Base-by-base conservation (phyloP, 1,284 basidiomycete genomes). In the Singerocomus inundabilis region DNA sequence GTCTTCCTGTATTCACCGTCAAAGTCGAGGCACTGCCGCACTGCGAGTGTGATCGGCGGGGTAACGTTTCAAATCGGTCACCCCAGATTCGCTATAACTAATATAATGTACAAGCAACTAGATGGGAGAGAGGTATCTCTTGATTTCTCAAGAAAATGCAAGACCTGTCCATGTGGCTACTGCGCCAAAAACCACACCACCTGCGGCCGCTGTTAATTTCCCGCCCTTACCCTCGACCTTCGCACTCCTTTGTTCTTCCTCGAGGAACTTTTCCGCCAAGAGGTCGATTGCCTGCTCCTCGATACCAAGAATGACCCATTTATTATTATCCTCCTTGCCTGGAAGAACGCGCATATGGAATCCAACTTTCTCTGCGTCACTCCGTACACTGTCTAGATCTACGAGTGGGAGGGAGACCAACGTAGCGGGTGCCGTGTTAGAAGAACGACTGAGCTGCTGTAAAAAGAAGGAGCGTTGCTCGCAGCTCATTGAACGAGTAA, bases 391-490 rank as follows among this genome's bases (percentile, higher is more conserved):
- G 13, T 65, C 61, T 13, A 80, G 58, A 47, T 81, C 78, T 6
- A 61, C 66, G 44, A 68, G 66, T 10, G 73, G 70, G 24, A 83
- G 58, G 29, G 72, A 64, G 53, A 79, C 75, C 28, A 80, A 66
- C 5, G 72, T 75, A 3, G 80, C 79, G 6, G 71, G 70, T 9
- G 68, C 52, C 6, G 52, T 56, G 30, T 66, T 54, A 1, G 78
- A 74, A 21, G 71, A 67, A 24, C 64, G 57, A 24, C 63, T 62
- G 41, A 84, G 70, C 34, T 69, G 70, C 4, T 74, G 65, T 21
- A 82, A 58, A 61, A 83, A 84, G 9, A 61, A 41, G 38, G 72
- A 69, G 16, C 81, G 75, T 56, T 81, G 71, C 51, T 77, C 73
- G 24, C 71, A 57, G 54, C 79, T 82, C 77, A 81, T 76, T 5